Conservation (phyloP, 805 yeast genomes). For the Metschnikowia chrysomelidarum region DNA sequence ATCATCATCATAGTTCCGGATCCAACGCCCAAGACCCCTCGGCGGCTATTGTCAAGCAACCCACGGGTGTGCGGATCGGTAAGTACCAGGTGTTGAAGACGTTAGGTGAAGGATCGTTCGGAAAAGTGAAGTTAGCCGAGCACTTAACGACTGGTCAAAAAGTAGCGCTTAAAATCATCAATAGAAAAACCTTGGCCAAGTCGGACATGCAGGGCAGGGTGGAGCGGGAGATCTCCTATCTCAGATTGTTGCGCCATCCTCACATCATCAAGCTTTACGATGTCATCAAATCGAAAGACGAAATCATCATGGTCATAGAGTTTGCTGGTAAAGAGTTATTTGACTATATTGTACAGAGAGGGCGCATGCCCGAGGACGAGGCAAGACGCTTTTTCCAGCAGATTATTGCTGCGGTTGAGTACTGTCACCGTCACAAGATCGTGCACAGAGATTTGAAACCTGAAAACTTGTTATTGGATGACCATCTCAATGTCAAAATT, state of each 20-base stretch:
- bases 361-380: constrained; percentile 87
- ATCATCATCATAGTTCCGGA: constrained; percentile 7
- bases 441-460: constrained; percentile 97
- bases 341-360: constrained; percentile 92
- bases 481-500: constrained; percentile 86
- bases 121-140: constrained; percentile 89
- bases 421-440: constrained; percentile 94
- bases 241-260: constrained; percentile 87
- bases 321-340: constrained; percentile 95
- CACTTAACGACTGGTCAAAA: constrained; percentile 88
- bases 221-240: constrained; percentile 89
- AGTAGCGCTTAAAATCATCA: constrained; percentile 91
- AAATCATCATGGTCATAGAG: constrained; percentile 95
- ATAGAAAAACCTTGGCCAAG: constrained; percentile 87
- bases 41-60: constrained; percentile 19
- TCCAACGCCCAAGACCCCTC: constrained; percentile 8
- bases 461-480: constrained; percentile 86
- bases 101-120: constrained; percentile 94
- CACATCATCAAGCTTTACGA: constrained; percentile 95
- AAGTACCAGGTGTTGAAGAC: constrained; percentile 91
- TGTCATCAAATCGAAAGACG: constrained; percentile 92
- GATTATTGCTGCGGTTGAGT: constrained; percentile 93
- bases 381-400: constrained; percentile 95
- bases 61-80: constrained; percentile 62
- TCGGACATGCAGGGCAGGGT: constrained; percentile 96